Percentiles rank a stretch among this genome's conserved stretches.
Evolutionary conservation across 192 early-diverging fungal genomes (phyloP).

Genomic region (Coemansia sp.): DNA sequence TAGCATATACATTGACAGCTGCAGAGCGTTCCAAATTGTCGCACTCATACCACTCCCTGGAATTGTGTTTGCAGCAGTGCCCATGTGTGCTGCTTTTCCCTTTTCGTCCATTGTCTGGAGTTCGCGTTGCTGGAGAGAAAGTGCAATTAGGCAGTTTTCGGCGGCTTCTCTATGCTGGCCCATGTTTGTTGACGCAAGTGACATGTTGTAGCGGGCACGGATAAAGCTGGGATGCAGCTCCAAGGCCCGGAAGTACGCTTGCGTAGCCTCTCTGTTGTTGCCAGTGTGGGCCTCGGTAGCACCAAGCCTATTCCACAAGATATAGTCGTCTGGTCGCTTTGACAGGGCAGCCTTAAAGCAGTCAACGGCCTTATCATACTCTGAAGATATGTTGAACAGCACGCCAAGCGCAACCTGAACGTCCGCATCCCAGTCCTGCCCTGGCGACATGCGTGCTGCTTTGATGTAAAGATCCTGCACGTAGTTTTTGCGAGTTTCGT

Average conservation of each 20-base stretch:
- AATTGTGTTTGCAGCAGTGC: slow-evolving; percentile 8
- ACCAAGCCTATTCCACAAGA: slow-evolving; percentile 96
- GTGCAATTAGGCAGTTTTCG: slow-evolving; percentile 86
- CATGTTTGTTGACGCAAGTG: slow-evolving; percentile 88
- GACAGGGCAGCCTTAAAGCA: slow-evolving; percentile 93
- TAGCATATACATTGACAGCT: slow-evolving; percentile 73
- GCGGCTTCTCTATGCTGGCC: slow-evolving; percentile 86
- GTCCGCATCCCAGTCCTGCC: slow-evolving; percentile 73
- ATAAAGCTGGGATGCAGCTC: slow-evolving; percentile 94
- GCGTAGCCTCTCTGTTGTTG: slow-evolving; percentile 75
- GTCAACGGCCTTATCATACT: slow-evolving; percentile 95
- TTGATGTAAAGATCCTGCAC: slow-evolving; percentile 76
- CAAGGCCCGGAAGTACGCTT: slow-evolving; percentile 92
- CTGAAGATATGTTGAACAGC: slow-evolving; percentile 88
- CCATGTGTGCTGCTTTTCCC: slow-evolving; percentile 32
- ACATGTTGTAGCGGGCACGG: slow-evolving; percentile 94
- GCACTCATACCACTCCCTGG: slow-evolving; percentile 61
- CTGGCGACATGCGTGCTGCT: slow-evolving; percentile 66
- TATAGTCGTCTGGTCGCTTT: slow-evolving; percentile 83
- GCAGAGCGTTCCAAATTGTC: slow-evolving; percentile 84
- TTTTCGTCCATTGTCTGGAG: slow-evolving; percentile 37
- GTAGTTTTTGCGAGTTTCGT: slow-evolving; percentile 63
- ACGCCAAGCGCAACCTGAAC: slow-evolving; percentile 94
- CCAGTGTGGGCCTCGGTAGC: slow-evolving; percentile 92
- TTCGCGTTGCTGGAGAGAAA: slow-evolving; percentile 77